Base-by-base conservation (phyloP, 1,284 basidiomycete genomes). In the Phellopilus nigrolimitatus region DNA sequence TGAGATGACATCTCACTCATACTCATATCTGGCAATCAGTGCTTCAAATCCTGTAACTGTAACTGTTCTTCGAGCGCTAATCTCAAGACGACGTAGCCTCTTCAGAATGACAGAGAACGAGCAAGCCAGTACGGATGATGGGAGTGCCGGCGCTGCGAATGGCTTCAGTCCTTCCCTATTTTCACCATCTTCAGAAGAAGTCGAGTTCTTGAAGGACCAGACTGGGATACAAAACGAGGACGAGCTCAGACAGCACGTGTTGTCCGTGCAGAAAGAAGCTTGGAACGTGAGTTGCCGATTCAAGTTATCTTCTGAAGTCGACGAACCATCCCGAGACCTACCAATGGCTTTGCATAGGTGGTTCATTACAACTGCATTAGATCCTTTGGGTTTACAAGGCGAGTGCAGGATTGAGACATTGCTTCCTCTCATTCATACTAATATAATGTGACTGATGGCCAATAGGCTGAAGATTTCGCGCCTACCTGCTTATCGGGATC, bases 231-330 rank as follows among this genome's bases (percentile, higher is more conserved):
- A 65, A 3, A 64, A 71, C 49, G 64, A 68, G 1, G 64, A 69
- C 3, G 65, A 64, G 44, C 61, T 77, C 47, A 77, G 67, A 60
- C 49, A 64, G 43, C 77, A 80, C 57, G 70, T 79, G 28, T 41
- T 76, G 64, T 75, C n/a, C 60, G 59, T 43, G 22, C 53, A 53
- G 31, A 24, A 30, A 31, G 53, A 51, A 13, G 53, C 53, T 24
- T 55, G 48, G 48, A 27, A 50, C 15, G 53, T 55, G 10, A 22
- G 50, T 31, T 7, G 21, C 21, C 12, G 22, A 21, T 38, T 17
- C 9, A 7, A 17, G 36, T 30, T 36, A n/a, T 40, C 24, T 27
- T 45, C 44, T 7, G 24, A 8, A n/a, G 15, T n/a, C 22, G 24
- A 19, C 38, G 24, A 31, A 2, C 59, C 57, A 45, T 47, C 55